Evolutionary conservation across 176 grass and related monocot species (phyloP).

Genomic region (Avena insularis): DNA sequence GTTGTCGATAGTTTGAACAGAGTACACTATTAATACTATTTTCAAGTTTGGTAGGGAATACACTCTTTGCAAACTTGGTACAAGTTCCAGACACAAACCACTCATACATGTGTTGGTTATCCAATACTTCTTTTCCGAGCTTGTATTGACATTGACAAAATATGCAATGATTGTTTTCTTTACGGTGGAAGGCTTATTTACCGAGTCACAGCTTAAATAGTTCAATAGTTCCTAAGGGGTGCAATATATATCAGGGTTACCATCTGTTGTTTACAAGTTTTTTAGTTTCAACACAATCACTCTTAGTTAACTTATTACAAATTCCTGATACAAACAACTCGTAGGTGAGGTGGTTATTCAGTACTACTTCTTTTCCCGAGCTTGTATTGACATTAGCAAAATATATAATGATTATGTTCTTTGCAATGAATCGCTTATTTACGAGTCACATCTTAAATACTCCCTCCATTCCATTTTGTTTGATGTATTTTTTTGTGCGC

Average conservation of each 20-base stretch:
- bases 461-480: neutral
- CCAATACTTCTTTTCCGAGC: neutral
- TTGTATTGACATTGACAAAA: slow-evolving; percentile 12
- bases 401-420: neutral
- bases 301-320: neutral
- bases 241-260: neutral
- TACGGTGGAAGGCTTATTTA: neutral
- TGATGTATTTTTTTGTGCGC: neutral
- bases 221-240: too few species aligned
- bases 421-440: slow-evolving; percentile 12
- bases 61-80: neutral
- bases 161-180: neutral
- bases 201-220: neutral
- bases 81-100: neutral
- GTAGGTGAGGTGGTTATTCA: neutral
- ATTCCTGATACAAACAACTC: neutral
- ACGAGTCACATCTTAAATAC: neutral
- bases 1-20: neutral
- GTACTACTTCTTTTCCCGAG: neutral
- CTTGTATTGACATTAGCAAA: slow-evolving; percentile 1
- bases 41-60: slow-evolving; percentile 22
- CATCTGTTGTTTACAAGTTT: slow-evolving; percentile 18
- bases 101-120: neutral
- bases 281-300: neutral
- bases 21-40: neutral